A percentile compares a stretch with the other conserved stretches of the same genome.
Evolutionary conservation across 768 basidiomycete genomes (phyloP).

Genomic region (Mycena latifolia): DNA sequence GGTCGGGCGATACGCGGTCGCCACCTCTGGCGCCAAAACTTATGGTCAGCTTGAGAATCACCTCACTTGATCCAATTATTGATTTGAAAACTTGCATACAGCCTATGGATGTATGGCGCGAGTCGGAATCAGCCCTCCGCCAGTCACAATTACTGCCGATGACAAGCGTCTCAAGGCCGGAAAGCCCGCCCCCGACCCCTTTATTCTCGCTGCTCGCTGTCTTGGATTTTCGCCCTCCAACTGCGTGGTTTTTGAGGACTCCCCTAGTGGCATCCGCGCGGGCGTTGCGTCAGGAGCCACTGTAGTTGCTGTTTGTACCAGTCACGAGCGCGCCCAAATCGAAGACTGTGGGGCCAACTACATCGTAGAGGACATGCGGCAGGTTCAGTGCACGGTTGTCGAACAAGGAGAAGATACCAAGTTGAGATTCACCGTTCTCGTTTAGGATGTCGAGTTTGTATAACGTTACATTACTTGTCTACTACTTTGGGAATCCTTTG

Average conservation of each 20-base stretch:
- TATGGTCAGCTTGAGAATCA: conserved; percentile 58
- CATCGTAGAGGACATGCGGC: conserved; percentile 61
- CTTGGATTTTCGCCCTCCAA: conserved; percentile 61
- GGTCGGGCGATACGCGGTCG: conserved; percentile 75
- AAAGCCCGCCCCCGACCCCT: conserved; percentile 67
- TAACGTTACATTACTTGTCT: too few species aligned
- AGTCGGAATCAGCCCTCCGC: conserved; percentile 75
- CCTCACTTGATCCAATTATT: conserved; percentile 6
- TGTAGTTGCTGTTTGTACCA: conserved; percentile 77
- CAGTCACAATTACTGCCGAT: conserved; percentile 80
- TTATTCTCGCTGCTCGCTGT: conserved; percentile 65
- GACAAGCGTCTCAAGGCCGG: conserved; percentile 72
- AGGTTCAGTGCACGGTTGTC: conserved; percentile 50
- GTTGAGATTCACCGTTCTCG: conserved; percentile 21
- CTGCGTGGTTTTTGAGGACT: conserved; percentile 81
- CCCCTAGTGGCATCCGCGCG: conserved; percentile 75
- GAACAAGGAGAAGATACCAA: conserved; percentile 18
- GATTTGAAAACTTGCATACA: conserved; percentile 41
- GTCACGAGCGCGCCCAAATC: conserved; percentile 62
- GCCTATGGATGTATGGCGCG: conserved; percentile 78
- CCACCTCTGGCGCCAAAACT: conserved; percentile 80
- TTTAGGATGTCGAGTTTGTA: background rate
- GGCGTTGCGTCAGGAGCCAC: conserved; percentile 76
- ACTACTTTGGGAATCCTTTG: too few species aligned
- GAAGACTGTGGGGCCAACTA: conserved; percentile 61